Evolutionary conservation across 805 yeast genomes (phyloP).

Genomic region (Ogataea thermomethanolica): DNA sequence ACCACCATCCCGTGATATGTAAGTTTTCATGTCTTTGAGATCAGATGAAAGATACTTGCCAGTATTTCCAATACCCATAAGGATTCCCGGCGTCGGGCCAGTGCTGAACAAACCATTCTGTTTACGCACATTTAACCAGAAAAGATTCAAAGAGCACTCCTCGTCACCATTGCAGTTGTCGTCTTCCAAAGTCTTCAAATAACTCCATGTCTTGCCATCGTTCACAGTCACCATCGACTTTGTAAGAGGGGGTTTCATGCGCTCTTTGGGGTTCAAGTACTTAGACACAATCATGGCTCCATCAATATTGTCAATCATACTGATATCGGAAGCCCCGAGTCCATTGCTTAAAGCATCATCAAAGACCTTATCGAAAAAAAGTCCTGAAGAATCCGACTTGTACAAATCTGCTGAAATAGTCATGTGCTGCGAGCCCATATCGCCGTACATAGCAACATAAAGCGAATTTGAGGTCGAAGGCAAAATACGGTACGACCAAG

Average conservation of each 20-base stretch:
- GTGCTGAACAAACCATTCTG: slow-evolving; percentile 43
- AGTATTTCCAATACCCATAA: slow-evolving; percentile 74
- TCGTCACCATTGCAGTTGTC: slow-evolving; percentile 40
- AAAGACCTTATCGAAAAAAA: slow-evolving; percentile 44
- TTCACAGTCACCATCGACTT: slow-evolving; percentile 44
- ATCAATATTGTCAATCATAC: slow-evolving; percentile 49
- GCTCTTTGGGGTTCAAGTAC: slow-evolving; percentile 19
- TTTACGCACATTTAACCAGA: slow-evolving; percentile 32
- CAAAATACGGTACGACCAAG: slow-evolving; percentile 38
- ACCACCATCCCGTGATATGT: slow-evolving; percentile 75
- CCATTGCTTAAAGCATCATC: slow-evolving; percentile 37
- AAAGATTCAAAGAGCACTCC: slow-evolving; percentile 47
- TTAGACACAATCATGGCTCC: slow-evolving; percentile 56
- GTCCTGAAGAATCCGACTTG: slow-evolving; percentile 58
- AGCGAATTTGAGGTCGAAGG: slow-evolving; percentile 40
- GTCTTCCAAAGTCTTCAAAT: slow-evolving; percentile 44
- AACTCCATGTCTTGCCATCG: slow-evolving; percentile 53
- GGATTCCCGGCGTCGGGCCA: slow-evolving; percentile 54
- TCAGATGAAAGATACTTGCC: slow-evolving; percentile 46
- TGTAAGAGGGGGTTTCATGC: slow-evolving; percentile 26
- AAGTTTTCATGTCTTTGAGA: slow-evolving; percentile 38
- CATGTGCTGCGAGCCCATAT: slow-evolving; percentile 15
- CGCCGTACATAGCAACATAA: slow-evolving; percentile 37
- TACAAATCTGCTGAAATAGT: slow-evolving; percentile 36
- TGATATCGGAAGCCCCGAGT: slow-evolving; percentile 38